Conservation (phyloP, 148 eudicot species). For the Rhododendron simsii region DNA sequence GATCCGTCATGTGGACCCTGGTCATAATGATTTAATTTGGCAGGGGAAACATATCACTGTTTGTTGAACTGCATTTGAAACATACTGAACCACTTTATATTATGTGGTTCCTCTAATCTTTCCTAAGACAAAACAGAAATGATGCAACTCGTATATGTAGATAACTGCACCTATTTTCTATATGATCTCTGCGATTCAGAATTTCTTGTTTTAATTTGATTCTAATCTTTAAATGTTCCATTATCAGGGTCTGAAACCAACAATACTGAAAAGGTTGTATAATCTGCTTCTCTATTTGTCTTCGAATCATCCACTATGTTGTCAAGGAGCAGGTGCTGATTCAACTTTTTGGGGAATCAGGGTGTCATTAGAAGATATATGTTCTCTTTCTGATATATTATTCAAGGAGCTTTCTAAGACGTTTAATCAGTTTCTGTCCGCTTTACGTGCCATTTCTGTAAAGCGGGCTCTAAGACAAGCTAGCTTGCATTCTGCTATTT, state of each 20-base stretch:
- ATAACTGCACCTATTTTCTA: background rate
- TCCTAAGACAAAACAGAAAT: background rate
- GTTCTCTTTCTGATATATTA: conserved; percentile 31
- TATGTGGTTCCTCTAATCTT: background rate
- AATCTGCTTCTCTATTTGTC: conserved; percentile 33
- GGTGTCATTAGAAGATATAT: conserved; percentile 27
- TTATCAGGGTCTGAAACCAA: conserved; percentile 38
- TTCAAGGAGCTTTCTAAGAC: conserved; percentile 38
- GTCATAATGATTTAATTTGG: background rate
- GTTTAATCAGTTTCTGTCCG: conserved; percentile 27
- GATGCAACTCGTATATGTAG: background rate
- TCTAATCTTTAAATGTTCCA: background rate
- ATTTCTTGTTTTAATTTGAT: background rate
- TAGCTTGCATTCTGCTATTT: conserved; percentile 9
- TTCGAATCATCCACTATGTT: conserved; percentile 15
- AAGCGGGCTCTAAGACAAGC: conserved; percentile 20
- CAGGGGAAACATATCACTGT: background rate
- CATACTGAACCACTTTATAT: background rate
- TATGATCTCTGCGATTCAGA: background rate
- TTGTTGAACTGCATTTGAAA: background rate
- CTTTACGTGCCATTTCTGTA: conserved; percentile 15
- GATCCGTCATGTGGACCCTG: background rate
- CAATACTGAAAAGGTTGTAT: conserved; percentile 43
- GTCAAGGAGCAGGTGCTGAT: conserved; percentile 15
- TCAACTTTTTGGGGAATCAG: conserved; percentile 15